These are phyloP conservation scores for Myxozyma neglecta DNA, from an alignment of 805 yeast genomes.

Conservation along the genomic window DNA sequence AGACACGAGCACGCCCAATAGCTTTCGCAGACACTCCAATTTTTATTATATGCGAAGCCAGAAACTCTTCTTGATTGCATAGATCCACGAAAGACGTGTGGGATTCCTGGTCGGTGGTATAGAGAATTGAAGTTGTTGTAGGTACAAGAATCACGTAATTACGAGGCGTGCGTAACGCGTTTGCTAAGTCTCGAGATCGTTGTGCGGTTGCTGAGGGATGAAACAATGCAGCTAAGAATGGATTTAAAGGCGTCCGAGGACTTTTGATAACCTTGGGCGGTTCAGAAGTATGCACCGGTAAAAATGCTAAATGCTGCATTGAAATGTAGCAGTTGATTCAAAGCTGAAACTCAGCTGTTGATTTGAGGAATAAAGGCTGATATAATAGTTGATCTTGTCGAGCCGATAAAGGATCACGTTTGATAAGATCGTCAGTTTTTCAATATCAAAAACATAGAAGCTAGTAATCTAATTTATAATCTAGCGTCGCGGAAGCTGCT, in stretches of 20 bases:
- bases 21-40: conserved; percentile 35
- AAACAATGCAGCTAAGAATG: conserved; percentile 30
- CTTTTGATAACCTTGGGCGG: neutral
- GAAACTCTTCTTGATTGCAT: conserved; percentile 59
- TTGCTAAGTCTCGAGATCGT: conserved; percentile 27
- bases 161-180: conserved; percentile 41
- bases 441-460: too few relatives aligned
- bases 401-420: neutral
- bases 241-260: conserved; percentile 26
- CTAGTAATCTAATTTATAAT: too few relatives aligned
- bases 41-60: conserved; percentile 59
- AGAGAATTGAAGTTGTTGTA: conserved; percentile 48
- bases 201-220: conserved; percentile 21
- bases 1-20: conserved; percentile 45
- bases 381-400: neutral
- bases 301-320: conserved; percentile 15
- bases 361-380: neutral
- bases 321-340: neutral
- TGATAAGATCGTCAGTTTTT: too few relatives aligned
- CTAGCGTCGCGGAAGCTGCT: too few relatives aligned
- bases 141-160: conserved; percentile 65
- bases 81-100: conserved; percentile 48
- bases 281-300: conserved; percentile 10
- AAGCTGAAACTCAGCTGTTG: neutral
- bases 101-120: conserved; percentile 42